Percentiles rank a stretch among this genome's conserved stretches.
phyloP scores from a whole-genome alignment of 345 rosid species.

The Hypericum perforatum region DNA sequence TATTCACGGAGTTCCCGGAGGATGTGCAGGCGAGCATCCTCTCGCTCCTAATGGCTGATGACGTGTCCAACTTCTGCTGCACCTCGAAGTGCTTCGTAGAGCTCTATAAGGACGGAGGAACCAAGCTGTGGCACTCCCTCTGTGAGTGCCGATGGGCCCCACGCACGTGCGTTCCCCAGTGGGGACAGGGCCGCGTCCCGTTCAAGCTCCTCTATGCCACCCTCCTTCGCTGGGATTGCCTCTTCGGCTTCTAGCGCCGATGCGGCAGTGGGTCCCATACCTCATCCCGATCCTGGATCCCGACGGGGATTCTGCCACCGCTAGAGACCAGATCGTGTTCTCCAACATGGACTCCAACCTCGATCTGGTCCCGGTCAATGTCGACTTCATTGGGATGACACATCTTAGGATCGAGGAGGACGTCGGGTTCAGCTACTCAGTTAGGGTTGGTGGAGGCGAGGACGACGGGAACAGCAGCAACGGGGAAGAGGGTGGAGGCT shows the following conservation, averaged over 20 bases:
- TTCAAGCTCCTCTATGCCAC: constrained; percentile 55
- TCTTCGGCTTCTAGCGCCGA: constrained; percentile 90
- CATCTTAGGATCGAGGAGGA: constrained; percentile 71
- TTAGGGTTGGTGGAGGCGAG: constrained; percentile 37
- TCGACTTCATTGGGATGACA: constrained; percentile 52
- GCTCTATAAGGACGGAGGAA: constrained; percentile 46
- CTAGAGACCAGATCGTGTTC: constrained; percentile 16
- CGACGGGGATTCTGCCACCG: constrained; percentile 26
- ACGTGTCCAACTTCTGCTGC: constrained; percentile 87
- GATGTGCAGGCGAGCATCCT: constrained; percentile 73
- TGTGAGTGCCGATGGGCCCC: constrained; percentile 76
- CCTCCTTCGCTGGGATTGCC: constrained; percentile 48
- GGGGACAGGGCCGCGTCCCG: constrained; percentile 60
- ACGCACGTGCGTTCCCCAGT: constrained; percentile 53
- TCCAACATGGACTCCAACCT: constrained; percentile 24
- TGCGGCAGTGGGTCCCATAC: no score
- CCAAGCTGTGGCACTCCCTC: constrained; percentile 60
- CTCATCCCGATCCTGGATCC: constrained; percentile 33
- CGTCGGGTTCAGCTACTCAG: constrained; percentile 14
- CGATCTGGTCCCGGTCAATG: no score
- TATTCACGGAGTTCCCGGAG: constrained; percentile 64
- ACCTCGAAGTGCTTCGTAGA: constrained; percentile 60
- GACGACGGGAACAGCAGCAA: constrained; percentile 11
- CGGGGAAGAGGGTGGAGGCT: constrained; percentile 38
- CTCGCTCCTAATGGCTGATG: constrained; percentile 59